Percentiles rank a stretch among this genome's conserved stretches.
phyloP scores from a whole-genome alignment of 805 yeast genomes.

The baker's yeast (Saccharomyces cerevisiae) region DNA sequence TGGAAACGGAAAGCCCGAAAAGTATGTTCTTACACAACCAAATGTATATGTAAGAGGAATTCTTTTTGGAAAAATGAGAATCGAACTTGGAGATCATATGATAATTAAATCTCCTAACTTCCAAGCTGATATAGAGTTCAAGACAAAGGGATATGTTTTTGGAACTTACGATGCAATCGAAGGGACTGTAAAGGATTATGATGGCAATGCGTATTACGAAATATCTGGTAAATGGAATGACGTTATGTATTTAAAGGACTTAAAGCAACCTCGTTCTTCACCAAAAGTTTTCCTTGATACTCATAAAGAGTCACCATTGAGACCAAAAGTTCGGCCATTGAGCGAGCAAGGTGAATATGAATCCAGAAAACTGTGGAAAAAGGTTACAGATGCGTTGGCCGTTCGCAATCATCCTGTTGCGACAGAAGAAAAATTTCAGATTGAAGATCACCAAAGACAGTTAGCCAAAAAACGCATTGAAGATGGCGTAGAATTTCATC shows the following conservation, averaged over 20 bases:
- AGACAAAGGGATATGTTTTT: conserved; percentile 86
- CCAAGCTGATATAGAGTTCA: conserved; percentile 81
- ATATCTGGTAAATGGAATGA: conserved; percentile 93
- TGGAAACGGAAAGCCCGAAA: conserved; percentile 44
- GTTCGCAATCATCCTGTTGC: conserved; percentile 72
- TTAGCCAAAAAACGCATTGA: conserved; percentile 69
- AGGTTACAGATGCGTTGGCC: conserved; percentile 73
- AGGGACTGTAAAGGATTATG: conserved; percentile 54
- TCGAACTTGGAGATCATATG: conserved; percentile 91
- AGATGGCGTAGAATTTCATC: conserved; percentile 73
- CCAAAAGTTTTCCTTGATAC: conserved; percentile 57
- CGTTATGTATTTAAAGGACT: conserved; percentile 57
- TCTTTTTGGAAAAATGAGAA: conserved; percentile 78
- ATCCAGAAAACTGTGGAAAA: conserved; percentile 74
- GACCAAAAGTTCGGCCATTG: conserved; percentile 70
- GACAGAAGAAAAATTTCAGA: conserved; percentile 78
- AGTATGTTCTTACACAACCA: conserved; percentile 84
- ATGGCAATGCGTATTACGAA: conserved; percentile 51
- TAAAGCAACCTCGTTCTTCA: conserved; percentile 34
- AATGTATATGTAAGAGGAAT: conserved; percentile 93
- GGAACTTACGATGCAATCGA: conserved; percentile 87
- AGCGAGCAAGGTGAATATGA: conserved; percentile 75
- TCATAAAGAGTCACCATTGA: conserved; percentile 38
- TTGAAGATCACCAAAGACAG: conserved; percentile 77
- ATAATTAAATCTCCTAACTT: conserved; percentile 54